Evolutionary conservation across 176 grass and related monocot species (phyloP), one percentile per base, ranked within the genome.

Genomic region (Carex kokanica): DNA sequence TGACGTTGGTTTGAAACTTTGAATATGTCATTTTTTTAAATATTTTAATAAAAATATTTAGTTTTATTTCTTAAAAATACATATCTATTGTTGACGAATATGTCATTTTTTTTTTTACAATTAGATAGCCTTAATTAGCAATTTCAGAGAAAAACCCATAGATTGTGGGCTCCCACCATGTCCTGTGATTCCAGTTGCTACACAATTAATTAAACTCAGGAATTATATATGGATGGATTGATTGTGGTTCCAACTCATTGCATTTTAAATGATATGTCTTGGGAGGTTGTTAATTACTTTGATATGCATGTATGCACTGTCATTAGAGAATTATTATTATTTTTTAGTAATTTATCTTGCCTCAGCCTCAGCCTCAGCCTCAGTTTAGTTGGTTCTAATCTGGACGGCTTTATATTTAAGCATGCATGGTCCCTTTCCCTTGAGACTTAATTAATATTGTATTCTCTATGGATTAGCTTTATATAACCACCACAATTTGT

Each of bases 161-260:
- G 53, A 7, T 31, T 54, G 47, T 27, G 21, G 72, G 49, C 2
- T 53, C 72, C 72, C 47, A 75, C 47, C 72, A 75, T 75, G 18
- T 54, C 10, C 11, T 14, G 10, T 74, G 70, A 52, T 75, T 75
- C 72, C 72, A 75, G 72, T 75, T 75, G 72, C 47, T 31, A 29
- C 2, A 27, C 1, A 66, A 2, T 29, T 16, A n/a, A n/a, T n/a
- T 1, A 67, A 67, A 67, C n/a, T 21, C 1, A 11, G 45, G 45
- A 20, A 72, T 53, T 27, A 1, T n/a, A n/a, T 21, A 74, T 53
- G 71, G 17, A 53, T 4, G 23, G 0, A 24, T 54, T 74, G 71
- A 74, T 74, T 75, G 72, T 2, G 47, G 38, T 75, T 16, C 72
- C 70, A 53, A 75, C 43, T 75, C 72, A 45, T 2, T 75, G 47